A percentile compares a stretch with the other conserved stretches of the same genome.
Evolutionary conservation across 352 stramenopile genomes (phyloP).

Genomic region (Pythium rishiriense): DNA sequence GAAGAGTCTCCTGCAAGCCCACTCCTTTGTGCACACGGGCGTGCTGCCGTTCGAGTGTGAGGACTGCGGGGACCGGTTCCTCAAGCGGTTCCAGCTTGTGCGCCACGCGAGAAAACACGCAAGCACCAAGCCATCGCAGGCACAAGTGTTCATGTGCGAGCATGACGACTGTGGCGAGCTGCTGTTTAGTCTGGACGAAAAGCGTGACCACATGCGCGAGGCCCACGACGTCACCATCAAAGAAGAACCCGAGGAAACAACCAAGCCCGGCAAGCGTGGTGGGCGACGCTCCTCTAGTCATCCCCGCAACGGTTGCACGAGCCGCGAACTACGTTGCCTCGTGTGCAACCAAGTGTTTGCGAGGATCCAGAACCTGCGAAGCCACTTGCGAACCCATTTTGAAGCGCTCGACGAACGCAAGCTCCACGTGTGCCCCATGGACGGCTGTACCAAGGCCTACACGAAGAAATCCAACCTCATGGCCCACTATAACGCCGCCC

Average conservation of each 20-base stretch:
- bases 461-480: slow-evolving; percentile 75
- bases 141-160: slow-evolving; percentile 53
- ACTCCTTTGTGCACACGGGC: slow-evolving; percentile 78
- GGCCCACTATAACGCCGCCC: slow-evolving; percentile 70
- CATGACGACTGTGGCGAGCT: slow-evolving; percentile 49
- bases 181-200: slow-evolving; percentile 50
- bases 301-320: not conserved
- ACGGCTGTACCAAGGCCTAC: slow-evolving; percentile 60
- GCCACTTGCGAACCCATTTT: slow-evolving; percentile 64
- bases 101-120: slow-evolving; percentile 51
- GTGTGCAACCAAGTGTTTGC: slow-evolving; percentile 54
- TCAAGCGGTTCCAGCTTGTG: slow-evolving; percentile 60
- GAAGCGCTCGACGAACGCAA: slow-evolving; percentile 65
- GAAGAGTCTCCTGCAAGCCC: slow-evolving; percentile 73
- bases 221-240: slow-evolving; percentile 26
- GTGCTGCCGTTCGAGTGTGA: slow-evolving; percentile 71
- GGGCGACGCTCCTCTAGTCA: not conserved
- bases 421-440: slow-evolving; percentile 56
- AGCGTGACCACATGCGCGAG: slow-evolving; percentile 39
- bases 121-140: slow-evolving; percentile 25
- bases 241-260: slow-evolving; percentile 4
- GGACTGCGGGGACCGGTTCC: slow-evolving; percentile 55
- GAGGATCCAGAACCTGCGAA: slow-evolving; percentile 56
- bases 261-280: not conserved
- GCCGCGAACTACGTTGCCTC: slow-evolving; percentile 41